Evolutionary conservation across 2,329 filamentous ascomycete genomes (phyloP).

Genomic region (Amauroascus niger): DNA sequence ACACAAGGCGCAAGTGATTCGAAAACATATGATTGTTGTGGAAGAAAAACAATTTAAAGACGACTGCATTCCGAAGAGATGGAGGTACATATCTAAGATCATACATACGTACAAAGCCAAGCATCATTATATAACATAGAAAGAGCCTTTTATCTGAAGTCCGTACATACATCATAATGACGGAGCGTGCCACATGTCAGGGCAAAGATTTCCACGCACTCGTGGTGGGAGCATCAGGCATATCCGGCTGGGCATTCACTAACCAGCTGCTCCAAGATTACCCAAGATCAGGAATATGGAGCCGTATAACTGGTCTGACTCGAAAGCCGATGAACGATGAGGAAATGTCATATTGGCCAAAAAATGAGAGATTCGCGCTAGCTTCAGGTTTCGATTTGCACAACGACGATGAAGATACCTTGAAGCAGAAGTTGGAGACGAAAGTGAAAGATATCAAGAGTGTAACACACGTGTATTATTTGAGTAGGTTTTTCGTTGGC

Average conservation of each 20-base stretch:
- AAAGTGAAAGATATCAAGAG: constrained; percentile 15
- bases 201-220: constrained; percentile 25
- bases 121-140: not conserved
- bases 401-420: constrained; percentile 15
- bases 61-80: no score
- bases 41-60: not conserved
- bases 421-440: constrained; percentile 16
- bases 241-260: constrained; percentile 37
- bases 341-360: constrained; percentile 30
- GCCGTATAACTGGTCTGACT: constrained; percentile 34
- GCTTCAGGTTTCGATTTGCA: constrained; percentile 35
- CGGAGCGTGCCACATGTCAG: not conserved
- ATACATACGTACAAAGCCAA: not conserved
- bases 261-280: constrained; percentile 34
- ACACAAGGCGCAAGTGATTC: no score
- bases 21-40: constrained; percentile 2
- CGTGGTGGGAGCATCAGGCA: constrained; percentile 37
- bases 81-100: not conserved
- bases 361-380: constrained; percentile 30
- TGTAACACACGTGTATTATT: constrained; percentile 21
- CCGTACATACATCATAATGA: not conserved
- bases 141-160: not conserved
- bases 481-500: constrained; percentile 5
- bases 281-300: constrained; percentile 28
- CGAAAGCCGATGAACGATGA: constrained; percentile 32